Evolutionary conservation across 306 rosid genomes (phyloP), one percentile per base, ranked within the genome.

Genomic region (Rosa lucieae): DNA sequence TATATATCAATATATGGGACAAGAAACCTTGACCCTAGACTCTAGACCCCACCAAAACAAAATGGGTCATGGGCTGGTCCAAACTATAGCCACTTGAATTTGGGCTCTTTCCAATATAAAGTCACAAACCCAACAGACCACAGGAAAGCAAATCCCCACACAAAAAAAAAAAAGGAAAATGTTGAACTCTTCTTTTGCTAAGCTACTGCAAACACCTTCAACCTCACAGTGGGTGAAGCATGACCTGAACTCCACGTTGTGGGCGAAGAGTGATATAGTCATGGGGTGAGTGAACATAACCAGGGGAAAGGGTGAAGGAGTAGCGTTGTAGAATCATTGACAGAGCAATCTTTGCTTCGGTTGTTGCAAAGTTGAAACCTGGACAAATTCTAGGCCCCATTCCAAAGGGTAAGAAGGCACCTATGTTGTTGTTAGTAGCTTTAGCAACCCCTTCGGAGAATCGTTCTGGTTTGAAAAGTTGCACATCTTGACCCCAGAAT

Each of bases 381-480:
- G 48, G 55, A 69, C 84, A 81, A 59, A 0, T 32, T 46, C 84
- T 37, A n/a, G 81, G 81, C 10, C 84, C 81, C 55, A 69, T 13
- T n/a, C 77, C 84, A 58, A 81, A 76, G 12, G 81, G 80, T 0
- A 76, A 14, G 53, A 58, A 81, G 0, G 77, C 80, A 14, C 73
- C 81, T 39, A 26, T 2, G 13, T 61, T 56, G 5, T n/a, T 56
- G 62, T 55, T n/a, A 55, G 29, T 56, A 6, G 62, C 63, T n/a
- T 56, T 56, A n/a, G 63, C 32, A 56, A 56, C 63, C 32, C 63
- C 63, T 9, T 6, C 32, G 3, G 63, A 56, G 12, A 56, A 56
- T 21, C 63, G 9, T 9, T n/a, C 63, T 56, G 63, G 58, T 15
- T 15, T 52, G 58, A 52, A 52, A 17, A 15, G n/a, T 5, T 52